Evolutionary conservation across 2,329 filamentous ascomycete genomes (phyloP), one percentile per base, ranked within the genome.

Genomic region (Xylariaceae sp.): DNA sequence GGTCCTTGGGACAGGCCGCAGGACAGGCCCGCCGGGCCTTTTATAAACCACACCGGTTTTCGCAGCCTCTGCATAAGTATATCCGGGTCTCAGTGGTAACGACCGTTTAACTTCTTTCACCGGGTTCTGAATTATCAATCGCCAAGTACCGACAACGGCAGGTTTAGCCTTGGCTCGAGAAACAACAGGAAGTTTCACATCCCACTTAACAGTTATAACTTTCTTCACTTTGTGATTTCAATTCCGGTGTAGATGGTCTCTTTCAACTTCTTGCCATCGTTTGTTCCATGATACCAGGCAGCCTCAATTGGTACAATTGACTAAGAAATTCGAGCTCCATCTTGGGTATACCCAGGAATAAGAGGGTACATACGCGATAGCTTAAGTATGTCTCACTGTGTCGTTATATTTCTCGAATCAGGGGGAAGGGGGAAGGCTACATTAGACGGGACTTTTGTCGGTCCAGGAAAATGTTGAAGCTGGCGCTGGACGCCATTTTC

Each of bases 401-500:
- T 61, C 54, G 39, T 57, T 58, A 53, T 47, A 53, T 41, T 60
- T 56, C 59, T 67, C 61, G 60, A 62, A 65, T 61, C 54, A 62
- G 61, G 62, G 50, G 61, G 62, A 2, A 19, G 19, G 19, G 19
- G 19, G 19, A 19, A 19, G 19, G 19, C 19, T 19, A 19, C 19
- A 51, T 57, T 54, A 59, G 59, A 58, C 12, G 12, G 12, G 35
- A 59, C 58, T 52, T 57, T 56, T 55, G 61, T 46, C 56, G 58
- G 62, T 60, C 58, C 58, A 61, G 59, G 55, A 62, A 57, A 60
- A 37, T 7, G 35, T 11, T 37, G 8, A 11, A 61, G 62, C 56
- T 66, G 58, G 47, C 60, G 19, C 54, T 51, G 57, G 59, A 56
- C 47, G 39, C 50, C 58, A 48, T 57, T 54, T 59, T 58, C 57